Evolutionary conservation across 495 filamentous ascomycete species (phyloP), one percentile per base, ranked within the genome.

Genomic region (Hyaloscypha bicolor): DNA sequence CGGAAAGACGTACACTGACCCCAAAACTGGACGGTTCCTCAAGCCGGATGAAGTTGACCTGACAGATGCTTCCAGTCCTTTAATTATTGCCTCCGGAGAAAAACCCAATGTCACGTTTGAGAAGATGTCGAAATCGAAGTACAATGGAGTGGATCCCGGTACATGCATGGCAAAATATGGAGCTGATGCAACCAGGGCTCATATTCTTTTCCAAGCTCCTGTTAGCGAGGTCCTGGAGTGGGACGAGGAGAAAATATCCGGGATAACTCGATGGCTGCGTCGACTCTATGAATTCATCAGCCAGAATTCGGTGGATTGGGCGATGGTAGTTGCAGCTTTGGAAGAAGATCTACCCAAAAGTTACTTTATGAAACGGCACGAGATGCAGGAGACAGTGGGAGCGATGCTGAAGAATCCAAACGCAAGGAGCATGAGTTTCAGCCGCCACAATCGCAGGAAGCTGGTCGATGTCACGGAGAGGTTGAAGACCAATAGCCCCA

Each of bases 91-190:
- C 0, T 88, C 88, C 1, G 84, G 84, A 25, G 74, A 85, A 55
- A 72, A 72, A 0, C 87, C 91, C 4, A 82, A 75, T 12, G 73
- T 93, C 33, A 87, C 86, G 0, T 96, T 86, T 64, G 92, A 97
- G 76, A 97, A 97, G 71, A 97, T 97, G 93, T 94, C 91, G n/a
- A 97, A 97, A 76, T 94, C 91, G 64, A 97, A 97, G 72, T 83
- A 95, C 78, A 97, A 97, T 73, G 93, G 93, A 35, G 91, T 96
- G n/a, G 92, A 96, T 72, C 93, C 93, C 0, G 85, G 83, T 0
- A 76, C 72, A 0, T 91, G 91, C 67, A 90, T 93, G 52, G 73
- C 79, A 0, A 86, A 85, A 64, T 90, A 94, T 67, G 93, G 93
- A 22, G 91, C 93, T 0, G 93, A 97, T 73, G 89, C 91, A 0